Base-by-base conservation (phyloP, 371 early-diverging fungal genomes). In the Actinomucor elegans region DNA sequence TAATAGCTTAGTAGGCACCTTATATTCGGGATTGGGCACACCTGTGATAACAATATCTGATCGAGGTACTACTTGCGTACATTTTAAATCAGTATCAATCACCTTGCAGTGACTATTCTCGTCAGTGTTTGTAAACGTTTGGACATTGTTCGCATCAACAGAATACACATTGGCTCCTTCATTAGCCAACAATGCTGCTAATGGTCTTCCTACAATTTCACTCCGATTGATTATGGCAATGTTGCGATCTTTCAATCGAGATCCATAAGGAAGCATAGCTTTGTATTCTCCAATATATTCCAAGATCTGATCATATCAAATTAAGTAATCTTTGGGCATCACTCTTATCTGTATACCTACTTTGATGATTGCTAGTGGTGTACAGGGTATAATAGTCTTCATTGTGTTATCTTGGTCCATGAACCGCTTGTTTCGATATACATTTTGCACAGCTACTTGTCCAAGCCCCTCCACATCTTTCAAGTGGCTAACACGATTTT, bases 391-490 rank as follows among this genome's bases (percentile, higher is more conserved):
- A 50, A 95, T 94, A 64, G 92, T 94, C 69, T 96, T 95, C 63
- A 86, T 85, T 3, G 81, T 82, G 54, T 87, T 63, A n/a, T 70
- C 81, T 37, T 84, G 75, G 66, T 96, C 94, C 59, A 96, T 73
- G 69, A 70, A 94, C 9, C 94, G 86, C 42, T 92, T 81, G 76
- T 96, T 97, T 77, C 92, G 91, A 72, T 97, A 96, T 77, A 95
- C 86, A 72, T 93, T 95, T 75, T 90, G 87, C 34, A 90, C 83
- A 71, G 92, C 95, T 48, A 85, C 88, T 61, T 92, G 92, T 69
- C 92, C 91, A 11, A 97, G 78, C 14, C 97, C 96, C 72, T 97
- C 98, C 15, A 97, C 97, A 68, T 97, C 98, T 80, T 97, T 97
- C 36, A 80, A 62, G 36, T 80, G 72, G 56, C 80, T 81, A 23